Conservation (phyloP, 176 grass and related monocot genomes). For the Chloris gayana region DNA sequence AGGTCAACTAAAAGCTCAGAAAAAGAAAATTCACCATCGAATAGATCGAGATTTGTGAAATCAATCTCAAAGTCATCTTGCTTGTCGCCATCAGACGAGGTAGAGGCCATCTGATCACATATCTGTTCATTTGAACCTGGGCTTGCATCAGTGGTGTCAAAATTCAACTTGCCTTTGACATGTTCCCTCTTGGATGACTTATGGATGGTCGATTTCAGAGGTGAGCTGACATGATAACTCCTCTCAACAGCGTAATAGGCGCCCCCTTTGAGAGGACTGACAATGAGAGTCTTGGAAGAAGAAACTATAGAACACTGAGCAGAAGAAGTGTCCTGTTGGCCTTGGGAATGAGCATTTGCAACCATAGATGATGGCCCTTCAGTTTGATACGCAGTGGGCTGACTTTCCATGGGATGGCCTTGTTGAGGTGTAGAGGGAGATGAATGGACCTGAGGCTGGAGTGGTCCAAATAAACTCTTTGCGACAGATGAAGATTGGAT, state of each 20-base stretch:
- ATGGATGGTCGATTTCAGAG: constrained; percentile 54
- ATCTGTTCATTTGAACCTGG: constrained; percentile 31
- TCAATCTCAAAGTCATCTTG: constrained; percentile 66
- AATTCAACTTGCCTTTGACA: constrained; percentile 85
- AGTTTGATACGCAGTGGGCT: constrained; percentile 21
- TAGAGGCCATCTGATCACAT: constrained; percentile 36
- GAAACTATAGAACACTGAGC: constrained; percentile 81
- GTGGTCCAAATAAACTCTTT: constrained; percentile 65
- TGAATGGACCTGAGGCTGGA: constrained; percentile 39
- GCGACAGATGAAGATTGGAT: constrained; percentile 56
- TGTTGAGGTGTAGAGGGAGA: constrained; percentile 57
- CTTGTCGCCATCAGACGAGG: constrained; percentile 51
- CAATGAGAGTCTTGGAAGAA: constrained; percentile 80
- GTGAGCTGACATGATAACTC: constrained; percentile 84
- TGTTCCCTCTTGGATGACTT: constrained; percentile 67
- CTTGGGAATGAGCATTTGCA: constrained; percentile 5
- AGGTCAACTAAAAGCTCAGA: constrained; percentile 88
- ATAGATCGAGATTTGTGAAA: constrained; percentile 73
- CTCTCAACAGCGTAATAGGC: constrained; percentile 80
- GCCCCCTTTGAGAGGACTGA: constrained; percentile 80
- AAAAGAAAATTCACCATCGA: constrained; percentile 68
- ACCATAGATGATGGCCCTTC: constrained; percentile 16
- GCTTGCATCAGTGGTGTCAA: constrained; percentile 49
- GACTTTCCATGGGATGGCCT: neutral
- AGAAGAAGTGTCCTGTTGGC: constrained; percentile 35